These are phyloP conservation scores for Kluyveromyces lactis DNA, from an alignment of 805 yeast genomes.

Conservation along the genomic window DNA sequence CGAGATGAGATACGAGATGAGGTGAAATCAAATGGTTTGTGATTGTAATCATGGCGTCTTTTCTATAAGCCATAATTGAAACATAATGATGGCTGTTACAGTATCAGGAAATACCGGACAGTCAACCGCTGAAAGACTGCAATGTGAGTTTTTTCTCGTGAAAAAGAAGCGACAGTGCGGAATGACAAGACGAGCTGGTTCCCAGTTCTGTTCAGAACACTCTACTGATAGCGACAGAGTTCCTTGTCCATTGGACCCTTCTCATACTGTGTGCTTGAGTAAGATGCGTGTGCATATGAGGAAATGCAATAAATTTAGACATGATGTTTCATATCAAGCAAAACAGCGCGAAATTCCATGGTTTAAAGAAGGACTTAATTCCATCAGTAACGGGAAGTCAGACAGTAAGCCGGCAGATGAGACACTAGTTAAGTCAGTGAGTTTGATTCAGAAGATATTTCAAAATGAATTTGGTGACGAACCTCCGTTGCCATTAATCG, in stretches of 20 bases:
- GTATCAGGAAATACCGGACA: no score
- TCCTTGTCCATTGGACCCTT: constrained; percentile 69
- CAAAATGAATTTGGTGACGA: constrained; percentile 28
- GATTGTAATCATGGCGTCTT: no score
- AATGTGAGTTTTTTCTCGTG: constrained; percentile 20
- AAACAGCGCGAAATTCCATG: constrained; percentile 36
- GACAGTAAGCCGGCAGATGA: constrained; percentile 2
- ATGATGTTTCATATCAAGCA: constrained; percentile 27
- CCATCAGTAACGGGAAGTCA: neutral
- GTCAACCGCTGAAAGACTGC: constrained; percentile 8
- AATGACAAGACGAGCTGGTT: constrained; percentile 19
- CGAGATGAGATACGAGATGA: no score
- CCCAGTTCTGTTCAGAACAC: constrained; percentile 61
- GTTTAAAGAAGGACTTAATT: constrained; percentile 43
- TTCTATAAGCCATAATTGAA: no score
- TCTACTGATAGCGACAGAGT: constrained; percentile 38
- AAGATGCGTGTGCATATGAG: constrained; percentile 47
- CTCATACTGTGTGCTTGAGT: constrained; percentile 62
- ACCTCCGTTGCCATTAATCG: constrained; percentile 21
- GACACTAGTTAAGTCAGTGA: constrained; percentile 14
- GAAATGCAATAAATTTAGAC: constrained; percentile 48
- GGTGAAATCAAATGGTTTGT: no score
- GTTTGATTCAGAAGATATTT: constrained; percentile 31
- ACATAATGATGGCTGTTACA: no score
- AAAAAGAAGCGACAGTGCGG: constrained; percentile 26